These are phyloP conservation scores for Clitopilus passeckerianus DNA, from an alignment of 768 basidiomycete species.

Conservation along the genomic window DNA sequence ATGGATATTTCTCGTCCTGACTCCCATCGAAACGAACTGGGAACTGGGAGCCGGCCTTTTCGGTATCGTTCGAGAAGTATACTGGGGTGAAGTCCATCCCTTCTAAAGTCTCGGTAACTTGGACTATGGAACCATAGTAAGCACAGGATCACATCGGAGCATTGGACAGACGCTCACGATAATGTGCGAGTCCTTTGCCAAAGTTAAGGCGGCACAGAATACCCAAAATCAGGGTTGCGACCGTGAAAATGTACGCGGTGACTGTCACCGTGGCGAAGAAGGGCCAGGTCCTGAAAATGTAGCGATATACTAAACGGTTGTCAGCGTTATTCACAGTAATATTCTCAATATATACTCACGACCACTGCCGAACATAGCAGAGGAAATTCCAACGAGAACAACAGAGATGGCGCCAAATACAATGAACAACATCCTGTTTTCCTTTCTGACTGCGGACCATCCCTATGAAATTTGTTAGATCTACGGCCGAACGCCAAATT, in stretches of 20 bases:
- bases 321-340: not conserved
- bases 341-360: slow-evolving; percentile 21
- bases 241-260: slow-evolving; percentile 34
- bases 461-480: slow-evolving; percentile 30
- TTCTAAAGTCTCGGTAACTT: slow-evolving; percentile 33
- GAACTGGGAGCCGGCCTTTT: slow-evolving; percentile 12
- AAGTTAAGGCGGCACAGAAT: slow-evolving; percentile 49
- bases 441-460: slow-evolving; percentile 41
- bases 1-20: slow-evolving; percentile 5
- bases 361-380: slow-evolving; percentile 36
- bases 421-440: slow-evolving; percentile 32
- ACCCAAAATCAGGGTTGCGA: slow-evolving; percentile 36
- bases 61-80: slow-evolving; percentile 26
- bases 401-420: slow-evolving; percentile 33
- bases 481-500: not conserved
- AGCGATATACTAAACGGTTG: slow-evolving; percentile 30
- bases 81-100: slow-evolving; percentile 39
- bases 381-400: slow-evolving; percentile 31
- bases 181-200: slow-evolving; percentile 49
- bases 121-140: slow-evolving; percentile 19
- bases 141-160: not conserved
- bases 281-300: slow-evolving; percentile 36
- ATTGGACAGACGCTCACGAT: slow-evolving; percentile 28
- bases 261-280: slow-evolving; percentile 45
- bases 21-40: not conserved